These are phyloP conservation scores for Pleurotus djamor DNA, from an alignment of 768 basidiomycete species.

Conservation along the genomic window DNA sequence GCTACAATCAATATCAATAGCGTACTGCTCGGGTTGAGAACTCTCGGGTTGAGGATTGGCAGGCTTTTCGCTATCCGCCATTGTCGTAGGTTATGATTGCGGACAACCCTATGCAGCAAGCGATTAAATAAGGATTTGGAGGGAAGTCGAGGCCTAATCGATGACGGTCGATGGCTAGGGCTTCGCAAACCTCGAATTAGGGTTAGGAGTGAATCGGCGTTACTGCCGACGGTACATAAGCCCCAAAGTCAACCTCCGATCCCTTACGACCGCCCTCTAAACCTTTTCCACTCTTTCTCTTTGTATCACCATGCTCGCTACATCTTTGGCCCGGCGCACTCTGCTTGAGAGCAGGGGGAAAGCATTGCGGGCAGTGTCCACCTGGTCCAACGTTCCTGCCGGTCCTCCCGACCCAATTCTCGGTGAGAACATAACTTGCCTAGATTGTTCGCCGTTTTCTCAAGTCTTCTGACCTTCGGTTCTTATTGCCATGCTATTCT, in stretches of 20 bases:
- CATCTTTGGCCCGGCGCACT: conserved; percentile 50
- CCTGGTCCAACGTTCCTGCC: conserved; percentile 80
- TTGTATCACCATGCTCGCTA: conserved; percentile 39
- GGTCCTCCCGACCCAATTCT: conserved; percentile 95
- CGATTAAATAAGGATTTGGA: background rate
- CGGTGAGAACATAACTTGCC: conserved; percentile 40
- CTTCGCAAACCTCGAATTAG: conserved; percentile 12
- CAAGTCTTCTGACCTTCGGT: conserved; percentile 9
- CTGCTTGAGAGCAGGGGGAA: conserved; percentile 30
- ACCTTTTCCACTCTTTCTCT: conserved; percentile 17
- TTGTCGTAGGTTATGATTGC: background rate
- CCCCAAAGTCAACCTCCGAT: conserved; percentile 2
- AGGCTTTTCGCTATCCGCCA: background rate
- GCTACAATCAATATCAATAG: background rate
- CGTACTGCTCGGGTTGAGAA: background rate
- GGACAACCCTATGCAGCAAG: background rate
- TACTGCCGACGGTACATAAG: background rate
- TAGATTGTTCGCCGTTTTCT: conserved; percentile 4
- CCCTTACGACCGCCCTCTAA: conserved; percentile 12
- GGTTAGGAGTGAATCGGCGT: conserved; percentile 14
- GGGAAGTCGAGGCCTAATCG: background rate
- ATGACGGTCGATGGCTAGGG: conserved; percentile 11
- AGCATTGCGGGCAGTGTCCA: conserved; percentile 53
- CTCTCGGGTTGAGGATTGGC: background rate
- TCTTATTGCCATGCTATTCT: conserved; percentile 7